Conservation (phyloP, 2,329 filamentous ascomycete species). For the Diplocarpon mali region DNA sequence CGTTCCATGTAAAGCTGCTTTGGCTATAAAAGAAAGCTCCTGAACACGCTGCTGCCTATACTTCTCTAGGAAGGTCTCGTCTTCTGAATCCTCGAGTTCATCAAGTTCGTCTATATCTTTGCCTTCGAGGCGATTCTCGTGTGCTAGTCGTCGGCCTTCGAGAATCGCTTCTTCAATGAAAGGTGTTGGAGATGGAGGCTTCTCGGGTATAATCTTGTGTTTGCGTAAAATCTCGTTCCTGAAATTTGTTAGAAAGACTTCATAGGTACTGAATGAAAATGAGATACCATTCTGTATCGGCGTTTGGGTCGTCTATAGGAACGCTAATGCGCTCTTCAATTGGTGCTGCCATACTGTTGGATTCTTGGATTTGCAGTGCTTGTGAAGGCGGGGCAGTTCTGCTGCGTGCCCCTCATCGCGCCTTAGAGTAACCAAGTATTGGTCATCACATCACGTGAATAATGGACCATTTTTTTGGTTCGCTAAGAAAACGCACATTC, state of each 20-base stretch:
- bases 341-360: conserved; percentile 44
- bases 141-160: conserved; percentile 70
- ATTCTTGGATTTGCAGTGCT: not conserved
- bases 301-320: conserved; percentile 88
- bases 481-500: conserved; percentile 5
- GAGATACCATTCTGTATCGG: conserved; percentile 87
- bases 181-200: conserved; percentile 86
- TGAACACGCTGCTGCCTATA: conserved; percentile 82
- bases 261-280: not conserved
- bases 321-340: conserved; percentile 59
- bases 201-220: conserved; percentile 95
- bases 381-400: not conserved
- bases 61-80: conserved; percentile 78
- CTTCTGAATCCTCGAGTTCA: conserved; percentile 89
- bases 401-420: not conserved
- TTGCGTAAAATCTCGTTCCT: conserved; percentile 99
- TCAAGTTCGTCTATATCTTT: conserved; percentile 92
- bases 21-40: conserved; percentile 65
- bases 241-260: conserved; percentile 6
- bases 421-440: not conserved
- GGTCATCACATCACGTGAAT: too few relatives aligned
- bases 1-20: conserved; percentile 72
- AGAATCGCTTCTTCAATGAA: conserved; percentile 90
- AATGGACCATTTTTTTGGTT: not conserved
- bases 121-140: conserved; percentile 87